phyloP scores from a whole-genome alignment of 148 eudicot genomes.

The Pouteria glomerata region DNA sequence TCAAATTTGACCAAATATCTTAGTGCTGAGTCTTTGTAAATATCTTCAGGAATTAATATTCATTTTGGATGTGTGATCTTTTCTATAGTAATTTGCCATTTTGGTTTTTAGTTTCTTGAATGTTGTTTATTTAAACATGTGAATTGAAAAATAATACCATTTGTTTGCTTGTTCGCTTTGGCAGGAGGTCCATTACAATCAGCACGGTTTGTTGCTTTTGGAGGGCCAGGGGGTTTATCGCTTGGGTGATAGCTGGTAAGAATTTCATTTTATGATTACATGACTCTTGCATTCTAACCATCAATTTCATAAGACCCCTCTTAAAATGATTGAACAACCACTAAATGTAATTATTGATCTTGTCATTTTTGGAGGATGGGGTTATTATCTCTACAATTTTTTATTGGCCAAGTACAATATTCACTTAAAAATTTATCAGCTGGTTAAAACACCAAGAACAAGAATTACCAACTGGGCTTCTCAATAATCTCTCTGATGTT shows the following conservation, averaged over 20 bases:
- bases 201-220: slow-evolving; percentile 86
- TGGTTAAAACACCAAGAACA: slow-evolving; percentile 6
- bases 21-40: neutral
- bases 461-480: neutral
- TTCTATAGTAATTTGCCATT: too few species aligned
- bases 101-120: neutral
- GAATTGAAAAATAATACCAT: slow-evolving; percentile 3
- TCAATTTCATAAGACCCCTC: neutral
- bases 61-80: neutral
- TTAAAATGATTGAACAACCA: neutral
- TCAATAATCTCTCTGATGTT: neutral
- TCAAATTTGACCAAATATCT: neutral
- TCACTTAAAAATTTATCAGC: neutral
- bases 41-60: neutral
- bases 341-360: neutral
- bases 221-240: slow-evolving; percentile 97
- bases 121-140: neutral
- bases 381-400: neutral
- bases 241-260: slow-evolving; percentile 90
- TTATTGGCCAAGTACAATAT: neutral
- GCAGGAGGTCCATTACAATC: slow-evolving; percentile 97
- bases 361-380: neutral
- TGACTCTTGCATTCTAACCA: neutral
- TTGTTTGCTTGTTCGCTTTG: slow-evolving; percentile 13
- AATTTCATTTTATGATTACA: neutral